Base-by-base conservation (phyloP, 1,284 basidiomycete species). In the Rhodofomes roseus region DNA sequence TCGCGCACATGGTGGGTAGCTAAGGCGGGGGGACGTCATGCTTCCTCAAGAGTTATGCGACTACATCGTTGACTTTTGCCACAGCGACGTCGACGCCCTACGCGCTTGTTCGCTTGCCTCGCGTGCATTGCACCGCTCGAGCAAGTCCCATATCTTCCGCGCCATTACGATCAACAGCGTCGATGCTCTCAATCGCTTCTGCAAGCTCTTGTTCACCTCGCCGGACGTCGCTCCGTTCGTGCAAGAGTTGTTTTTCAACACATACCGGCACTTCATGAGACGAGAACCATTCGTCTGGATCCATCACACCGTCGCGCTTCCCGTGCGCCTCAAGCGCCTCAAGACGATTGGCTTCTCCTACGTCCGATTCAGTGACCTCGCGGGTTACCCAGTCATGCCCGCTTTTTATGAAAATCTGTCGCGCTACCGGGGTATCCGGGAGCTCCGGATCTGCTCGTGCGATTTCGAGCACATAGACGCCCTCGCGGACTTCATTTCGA, bases 41-140 rank as follows among this genome's bases (percentile, higher is more conserved):
- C 57, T 56, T n/a, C 66, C 66, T 27, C 63, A 62, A 25, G 66
- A 67, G 57, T 57, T 67, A 25, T 48, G 63, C 31, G 66, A 67
- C 53, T 59, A 63, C 57, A 62, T 65, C 36, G 60, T 67, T 36
- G 65, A 67, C 60, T 60, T 63, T 56, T 60, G 64, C 20, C 63
- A 63, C 59, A 60, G 65, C 53, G 63, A 67, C 48, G 27, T 36
- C 23, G 27, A 65, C 23, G 31, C 64, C 11, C 56, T 67, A 20
- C 43, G 57, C 22, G 60, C 65, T 8, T 67, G 66, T 48, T 58
- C 60, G 51, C 59, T 67, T 0, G 44, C 43, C 23, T 56, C 41
- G 14, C 40, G 22, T 22, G 55, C 27, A 8, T 29, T 39, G 9
- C 55, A 71, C 34, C 67, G 66, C n/a, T 56, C 71, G 18, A 52